Percentiles rank a stretch among this genome's conserved stretches.
Conservation (phyloP, 805 yeast genomes). For the Komagataella kurtzmanii region DNA sequence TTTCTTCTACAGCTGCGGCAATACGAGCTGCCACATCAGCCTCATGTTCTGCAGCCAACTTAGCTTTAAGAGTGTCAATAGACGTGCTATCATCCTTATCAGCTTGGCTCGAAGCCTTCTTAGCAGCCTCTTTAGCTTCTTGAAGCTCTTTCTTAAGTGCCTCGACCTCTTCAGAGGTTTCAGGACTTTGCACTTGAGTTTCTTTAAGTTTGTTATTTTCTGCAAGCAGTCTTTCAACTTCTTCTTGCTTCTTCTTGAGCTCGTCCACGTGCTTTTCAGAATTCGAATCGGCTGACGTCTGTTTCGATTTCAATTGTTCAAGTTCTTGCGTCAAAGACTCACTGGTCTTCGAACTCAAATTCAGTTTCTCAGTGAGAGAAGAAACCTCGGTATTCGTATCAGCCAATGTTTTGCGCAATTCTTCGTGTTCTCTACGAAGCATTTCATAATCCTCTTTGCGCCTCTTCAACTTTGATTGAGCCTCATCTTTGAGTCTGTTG, state of each 20-base stretch:
- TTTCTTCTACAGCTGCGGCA: conserved; percentile 7
- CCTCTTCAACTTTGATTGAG: conserved; percentile 16
- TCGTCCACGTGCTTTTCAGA: conserved; percentile 42
- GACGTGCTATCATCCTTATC: neutral
- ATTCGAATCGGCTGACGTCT: conserved; percentile 15
- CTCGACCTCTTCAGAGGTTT: conserved; percentile 2
- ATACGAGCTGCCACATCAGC: conserved; percentile 2
- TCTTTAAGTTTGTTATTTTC: conserved; percentile 18
- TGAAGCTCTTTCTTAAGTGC: conserved; percentile 11
- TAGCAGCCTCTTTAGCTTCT: conserved; percentile 5
- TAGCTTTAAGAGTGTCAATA: neutral
- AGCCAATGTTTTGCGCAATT: conserved; percentile 5
- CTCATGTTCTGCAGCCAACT: neutral
- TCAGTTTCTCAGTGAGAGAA: neutral
- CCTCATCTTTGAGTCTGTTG: conserved; percentile 16
- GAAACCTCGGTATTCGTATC: neutral
- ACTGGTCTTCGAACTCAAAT: neutral
- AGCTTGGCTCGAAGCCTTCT: neutral
- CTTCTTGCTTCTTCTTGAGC: conserved; percentile 44
- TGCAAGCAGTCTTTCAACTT: conserved; percentile 26
- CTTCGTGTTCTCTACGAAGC: conserved; percentile 7
- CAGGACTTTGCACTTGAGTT: neutral
- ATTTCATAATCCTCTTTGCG: conserved; percentile 11
- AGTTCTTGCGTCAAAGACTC: neutral
- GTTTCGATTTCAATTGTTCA: neutral